phyloP scores from a whole-genome alignment of 163 green algal species.

The Chlamydomonas reinhardtii region DNA sequence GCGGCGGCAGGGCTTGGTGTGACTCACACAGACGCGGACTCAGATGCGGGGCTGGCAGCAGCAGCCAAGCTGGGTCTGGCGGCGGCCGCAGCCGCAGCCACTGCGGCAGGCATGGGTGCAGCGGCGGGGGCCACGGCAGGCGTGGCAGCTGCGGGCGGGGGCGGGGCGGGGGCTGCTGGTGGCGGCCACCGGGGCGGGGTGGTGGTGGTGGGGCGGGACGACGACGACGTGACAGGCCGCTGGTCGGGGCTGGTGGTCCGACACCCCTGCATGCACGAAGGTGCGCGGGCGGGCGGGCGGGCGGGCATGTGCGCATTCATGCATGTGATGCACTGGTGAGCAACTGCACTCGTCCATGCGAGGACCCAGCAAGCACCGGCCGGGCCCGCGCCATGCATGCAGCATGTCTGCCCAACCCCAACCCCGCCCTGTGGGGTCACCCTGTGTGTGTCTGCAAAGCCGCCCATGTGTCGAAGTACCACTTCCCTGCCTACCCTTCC shows the following conservation, averaged over 20 bases:
- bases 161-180: background rate
- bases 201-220: conserved; percentile 36
- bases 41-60: background rate
- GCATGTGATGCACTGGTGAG: too few relatives aligned
- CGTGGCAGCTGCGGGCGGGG: background rate
- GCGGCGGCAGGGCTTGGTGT: background rate
- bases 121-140: background rate
- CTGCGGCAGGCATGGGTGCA: background rate
- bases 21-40: background rate
- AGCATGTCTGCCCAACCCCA: too few relatives aligned
- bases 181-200: background rate
- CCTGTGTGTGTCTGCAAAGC: too few relatives aligned
- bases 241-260: background rate
- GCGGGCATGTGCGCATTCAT: too few relatives aligned
- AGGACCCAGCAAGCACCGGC: too few relatives aligned
- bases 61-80: background rate
- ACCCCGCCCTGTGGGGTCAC: too few relatives aligned
- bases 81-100: background rate
- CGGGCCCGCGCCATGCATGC: too few relatives aligned
- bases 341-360: too few relatives aligned
- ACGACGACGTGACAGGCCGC: conserved; percentile 1
- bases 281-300: background rate
- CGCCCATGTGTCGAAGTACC: too few relatives aligned
- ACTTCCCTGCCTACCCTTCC: too few relatives aligned
- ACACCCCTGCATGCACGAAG: conserved; percentile 50